Percentiles rank a stretch among this genome's conserved stretches.
Evolutionary conservation across 2,329 filamentous ascomycete species (phyloP).

Genomic region (Xylaria sp.): DNA sequence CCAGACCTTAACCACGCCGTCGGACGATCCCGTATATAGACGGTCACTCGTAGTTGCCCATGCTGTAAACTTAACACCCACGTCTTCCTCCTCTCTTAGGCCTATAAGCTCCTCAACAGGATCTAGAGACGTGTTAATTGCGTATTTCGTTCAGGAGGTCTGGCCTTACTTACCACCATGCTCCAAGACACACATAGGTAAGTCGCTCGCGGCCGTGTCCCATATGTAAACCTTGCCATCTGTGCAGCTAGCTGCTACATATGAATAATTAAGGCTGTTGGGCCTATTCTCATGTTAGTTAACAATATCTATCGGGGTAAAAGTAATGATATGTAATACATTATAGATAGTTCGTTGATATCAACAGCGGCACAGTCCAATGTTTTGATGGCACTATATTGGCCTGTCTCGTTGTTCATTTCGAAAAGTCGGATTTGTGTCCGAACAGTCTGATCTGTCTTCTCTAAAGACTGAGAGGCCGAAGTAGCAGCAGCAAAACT

Average conservation of each 20-base stretch:
- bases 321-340: slow-evolving; percentile 43
- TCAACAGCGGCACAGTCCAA: slow-evolving; percentile 69
- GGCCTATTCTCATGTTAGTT: slow-evolving; percentile 52
- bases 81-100: slow-evolving; percentile 65
- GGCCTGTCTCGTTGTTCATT: slow-evolving; percentile 44
- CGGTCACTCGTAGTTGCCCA: slow-evolving; percentile 68
- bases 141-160: slow-evolving; percentile 46
- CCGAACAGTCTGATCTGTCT: slow-evolving; percentile 56
- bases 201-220: slow-evolving; percentile 67
- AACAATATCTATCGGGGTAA: background rate
- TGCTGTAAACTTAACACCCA: slow-evolving; percentile 71
- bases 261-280: slow-evolving; percentile 61
- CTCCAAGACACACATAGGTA: slow-evolving; percentile 63
- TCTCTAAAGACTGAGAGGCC: slow-evolving; percentile 55
- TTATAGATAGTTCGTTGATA: slow-evolving; percentile 70
- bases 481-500: slow-evolving; percentile 69
- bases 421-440: slow-evolving; percentile 69
- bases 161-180: slow-evolving; percentile 60
- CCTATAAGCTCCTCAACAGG: slow-evolving; percentile 52
- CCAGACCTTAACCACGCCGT: slow-evolving; percentile 72
- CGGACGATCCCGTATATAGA: slow-evolving; percentile 72
- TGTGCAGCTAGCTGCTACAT: slow-evolving; percentile 70
- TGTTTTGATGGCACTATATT: slow-evolving; percentile 60
- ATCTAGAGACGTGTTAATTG: slow-evolving; percentile 35
- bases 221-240: slow-evolving; percentile 71